phyloP scores from a whole-genome alignment of 495 filamentous ascomycete species.

The Copromyces sp. region DNA sequence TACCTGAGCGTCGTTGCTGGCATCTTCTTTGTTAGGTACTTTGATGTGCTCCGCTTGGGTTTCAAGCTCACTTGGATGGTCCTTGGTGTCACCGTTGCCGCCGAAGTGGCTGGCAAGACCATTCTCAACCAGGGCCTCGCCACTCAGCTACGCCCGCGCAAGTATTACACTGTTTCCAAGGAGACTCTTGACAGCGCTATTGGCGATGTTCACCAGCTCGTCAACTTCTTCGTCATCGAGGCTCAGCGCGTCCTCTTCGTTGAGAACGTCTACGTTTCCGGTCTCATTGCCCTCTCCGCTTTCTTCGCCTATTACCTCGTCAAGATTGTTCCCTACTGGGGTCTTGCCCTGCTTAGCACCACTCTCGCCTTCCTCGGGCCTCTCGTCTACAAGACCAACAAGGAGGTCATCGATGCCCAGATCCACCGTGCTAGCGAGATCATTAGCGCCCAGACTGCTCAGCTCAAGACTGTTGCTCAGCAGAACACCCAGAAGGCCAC shows the following conservation, averaged over 20 bases:
- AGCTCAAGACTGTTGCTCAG: conserved; percentile 67
- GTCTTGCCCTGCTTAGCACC: conserved; percentile 67
- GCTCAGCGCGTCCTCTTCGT: conserved; percentile 89
- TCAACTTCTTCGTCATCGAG: conserved; percentile 97
- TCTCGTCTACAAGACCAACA: conserved; percentile 84
- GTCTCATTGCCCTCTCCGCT: conserved; percentile 40
- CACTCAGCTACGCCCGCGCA: conserved; percentile 76
- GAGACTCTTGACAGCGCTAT: conserved; percentile 70
- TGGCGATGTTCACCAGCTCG: conserved; percentile 79
- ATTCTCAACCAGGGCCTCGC: conserved; percentile 69
- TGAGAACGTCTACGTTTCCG: conserved; percentile 77
- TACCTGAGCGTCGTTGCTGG: conserved; percentile 61
- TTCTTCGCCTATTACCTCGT: conserved; percentile 88
- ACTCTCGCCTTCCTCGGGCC: conserved; percentile 75
- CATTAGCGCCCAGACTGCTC: conserved; percentile 68
- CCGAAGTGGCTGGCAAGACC: conserved; percentile 68
- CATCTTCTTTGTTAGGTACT: conserved; percentile 85
- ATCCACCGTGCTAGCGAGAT: conserved; percentile 60
- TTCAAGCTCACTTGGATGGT: conserved; percentile 74
- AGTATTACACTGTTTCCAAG: conserved; percentile 85
- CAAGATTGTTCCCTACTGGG: conserved; percentile 91
- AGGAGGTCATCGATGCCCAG: conserved; percentile 84
- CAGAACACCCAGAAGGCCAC: conserved; percentile 73
- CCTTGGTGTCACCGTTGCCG: conserved; percentile 54
- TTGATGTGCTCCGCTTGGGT: conserved; percentile 76